phyloP scores from a whole-genome alignment of 1,284 basidiomycete genomes.

The Stereum hirsutum region DNA sequence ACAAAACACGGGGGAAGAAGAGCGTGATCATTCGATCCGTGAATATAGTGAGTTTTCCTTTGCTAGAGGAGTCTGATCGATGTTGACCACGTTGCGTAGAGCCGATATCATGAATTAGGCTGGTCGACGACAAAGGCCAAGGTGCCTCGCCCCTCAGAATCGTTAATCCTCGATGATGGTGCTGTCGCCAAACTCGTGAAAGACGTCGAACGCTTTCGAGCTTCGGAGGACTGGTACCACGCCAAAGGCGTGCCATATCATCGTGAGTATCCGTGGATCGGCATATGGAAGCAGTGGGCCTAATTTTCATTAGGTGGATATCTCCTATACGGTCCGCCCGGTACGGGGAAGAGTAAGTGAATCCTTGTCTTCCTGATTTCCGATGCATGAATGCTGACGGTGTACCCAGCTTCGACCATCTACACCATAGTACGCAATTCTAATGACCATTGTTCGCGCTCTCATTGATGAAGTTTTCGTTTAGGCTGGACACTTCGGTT shows the following conservation, averaged over 20 bases:
- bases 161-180: not conserved
- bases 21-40: not conserved
- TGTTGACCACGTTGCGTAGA: not conserved
- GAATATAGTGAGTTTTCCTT: not conserved
- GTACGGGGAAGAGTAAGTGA: conserved; percentile 3
- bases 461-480: not conserved
- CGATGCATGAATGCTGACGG: not conserved
- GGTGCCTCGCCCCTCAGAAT: not conserved
- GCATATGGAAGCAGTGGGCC: too few species aligned
- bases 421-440: not conserved
- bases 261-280: conserved; percentile 1
- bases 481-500: not conserved
- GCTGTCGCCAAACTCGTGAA: not conserved
- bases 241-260: conserved; percentile 1
- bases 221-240: not conserved
- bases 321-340: conserved; percentile 1
- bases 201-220: not conserved
- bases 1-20: not conserved
- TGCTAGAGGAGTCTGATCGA: not conserved
- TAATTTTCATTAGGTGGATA: too few species aligned
- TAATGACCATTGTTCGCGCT: not conserved
- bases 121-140: not conserved
- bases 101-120: too few species aligned
- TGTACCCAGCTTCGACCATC: not conserved
- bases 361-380: not conserved